Percentiles rank a stretch among this genome's conserved stretches.
These are phyloP conservation scores for Triticum monococcum DNA, from an alignment of 176 grass and related monocot species.

Conservation along the genomic window DNA sequence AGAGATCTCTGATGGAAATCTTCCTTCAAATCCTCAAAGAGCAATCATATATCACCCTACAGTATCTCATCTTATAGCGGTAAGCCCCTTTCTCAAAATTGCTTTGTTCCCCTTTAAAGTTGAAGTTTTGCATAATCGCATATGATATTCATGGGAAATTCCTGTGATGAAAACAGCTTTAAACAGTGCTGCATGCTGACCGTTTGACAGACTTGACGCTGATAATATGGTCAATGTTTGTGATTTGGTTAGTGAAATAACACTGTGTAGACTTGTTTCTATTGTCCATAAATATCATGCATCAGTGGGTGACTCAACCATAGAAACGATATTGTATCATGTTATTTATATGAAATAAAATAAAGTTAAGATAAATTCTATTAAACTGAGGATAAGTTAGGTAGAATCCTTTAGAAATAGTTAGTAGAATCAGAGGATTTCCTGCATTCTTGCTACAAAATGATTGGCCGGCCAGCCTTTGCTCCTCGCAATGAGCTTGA, in stretches of 20 bases:
- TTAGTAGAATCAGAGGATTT: not conserved
- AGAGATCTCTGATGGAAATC: slow-evolving; percentile 84
- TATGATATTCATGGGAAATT: not conserved
- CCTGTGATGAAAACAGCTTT: not conserved
- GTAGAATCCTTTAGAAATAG: not conserved
- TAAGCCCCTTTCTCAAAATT: slow-evolving; percentile 32
- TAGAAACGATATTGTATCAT: not conserved
- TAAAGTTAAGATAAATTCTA: not conserved
- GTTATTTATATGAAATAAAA: not conserved
- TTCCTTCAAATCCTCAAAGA: slow-evolving; percentile 93
- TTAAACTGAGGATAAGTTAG: not conserved
- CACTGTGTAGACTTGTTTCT: not conserved
- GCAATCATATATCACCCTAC: slow-evolving; percentile 88
- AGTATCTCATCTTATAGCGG: slow-evolving; percentile 83
- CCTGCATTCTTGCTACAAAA: not conserved
- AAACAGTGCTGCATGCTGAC: not conserved
- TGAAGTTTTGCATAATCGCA: slow-evolving; percentile 11
- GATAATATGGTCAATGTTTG: not conserved
- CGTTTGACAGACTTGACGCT: not conserved
- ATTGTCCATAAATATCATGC: not conserved
- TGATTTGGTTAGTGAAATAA: slow-evolving; percentile 2
- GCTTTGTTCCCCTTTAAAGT: not conserved
- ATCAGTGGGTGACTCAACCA: not conserved
- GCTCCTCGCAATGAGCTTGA: not conserved
- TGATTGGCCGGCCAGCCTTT: not conserved